Conservation (phyloP, 176 grass and related monocot genomes). For the Aegilops speltoides region DNA sequence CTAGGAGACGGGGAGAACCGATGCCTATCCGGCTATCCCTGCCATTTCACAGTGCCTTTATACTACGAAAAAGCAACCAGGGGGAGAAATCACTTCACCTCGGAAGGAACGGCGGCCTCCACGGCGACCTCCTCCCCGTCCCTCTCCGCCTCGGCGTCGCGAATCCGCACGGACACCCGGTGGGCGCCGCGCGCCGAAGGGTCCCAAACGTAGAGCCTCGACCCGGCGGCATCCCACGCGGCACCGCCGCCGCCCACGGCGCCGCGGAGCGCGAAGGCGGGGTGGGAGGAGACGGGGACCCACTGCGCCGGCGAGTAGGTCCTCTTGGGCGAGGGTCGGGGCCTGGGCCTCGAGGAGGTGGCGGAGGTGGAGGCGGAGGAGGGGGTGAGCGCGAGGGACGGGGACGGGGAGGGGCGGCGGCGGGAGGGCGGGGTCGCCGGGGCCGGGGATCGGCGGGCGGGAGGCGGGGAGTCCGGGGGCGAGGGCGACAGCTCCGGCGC, state of each 20-base stretch:
- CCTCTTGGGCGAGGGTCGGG: conserved; percentile 44
- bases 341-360: conserved; percentile 40
- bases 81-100: conserved; percentile 43
- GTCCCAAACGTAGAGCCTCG: conserved; percentile 80
- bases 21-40: conserved; percentile 18
- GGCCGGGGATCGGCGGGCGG: conserved; percentile 21
- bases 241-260: conserved; percentile 14
- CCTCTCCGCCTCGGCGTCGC: conserved; percentile 46
- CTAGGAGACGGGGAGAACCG: background rate
- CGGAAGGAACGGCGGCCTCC: conserved; percentile 77
- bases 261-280: conserved; percentile 24
- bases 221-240: conserved; percentile 70
- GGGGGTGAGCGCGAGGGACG: conserved; percentile 50
- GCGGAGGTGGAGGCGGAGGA: conserved; percentile 30
- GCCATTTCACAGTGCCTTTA: background rate
- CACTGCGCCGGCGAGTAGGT: conserved; percentile 49
- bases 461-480: conserved; percentile 53
- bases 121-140: conserved; percentile 43
- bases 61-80: conserved; percentile 1
- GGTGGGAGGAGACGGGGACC: conserved; percentile 45
- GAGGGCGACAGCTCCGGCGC: conserved; percentile 63
- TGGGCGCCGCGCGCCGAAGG: conserved; percentile 41
- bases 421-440: conserved; percentile 25
- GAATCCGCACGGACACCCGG: conserved; percentile 64
- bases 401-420: conserved; percentile 40